Base-by-base conservation (phyloP, 345 rosid species). In the Salix suchowensis region DNA sequence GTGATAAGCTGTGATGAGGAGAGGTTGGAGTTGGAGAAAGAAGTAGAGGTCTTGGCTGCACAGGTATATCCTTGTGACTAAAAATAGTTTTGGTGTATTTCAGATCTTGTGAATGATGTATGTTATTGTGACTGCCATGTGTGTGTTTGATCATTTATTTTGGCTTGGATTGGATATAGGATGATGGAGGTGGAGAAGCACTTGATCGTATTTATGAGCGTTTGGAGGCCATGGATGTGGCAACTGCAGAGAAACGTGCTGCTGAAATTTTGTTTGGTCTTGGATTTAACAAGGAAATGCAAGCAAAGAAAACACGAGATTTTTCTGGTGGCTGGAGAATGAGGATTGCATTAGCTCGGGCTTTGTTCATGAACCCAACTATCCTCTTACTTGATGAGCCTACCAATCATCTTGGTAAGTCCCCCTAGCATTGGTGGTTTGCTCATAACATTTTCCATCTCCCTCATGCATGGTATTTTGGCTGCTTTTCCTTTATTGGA, bases 241-340 rank as follows among this genome's bases (percentile, higher is more conserved):
- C 98, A 26, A 96, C 99, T n/a, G 98, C 99, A 0, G 99, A 96
- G 86, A 94, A 96, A 77, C 97, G 98, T 68, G 99, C 99, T 82
- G 97, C 99, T 64, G 98, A 96, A 78, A 96, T 96, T 71, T 85
- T 96, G 69, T 90, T 71, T 86, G 99, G 99, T 77, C 98, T 96
- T 83, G 99, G 99, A 76, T 96, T 96, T 55, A 71, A 88, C 80
- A 96, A 94, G 89, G 78, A 77, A 79, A 96, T 94, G 99, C 99
- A 96, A 78, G 90, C 88, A 14, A 91, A 92, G 94, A 94, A 96
- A 77, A 88, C 99, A 0, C 82, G 86, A 60, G 99, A 96, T 80
- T 96, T 96, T 64, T 96, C 99, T 79, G 99, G 97, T 90, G 98
- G 99, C 15, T 96, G 99, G 99, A 94, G 98, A 75, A 96, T 96